Evolutionary conservation across 2,329 filamentous ascomycete genomes (phyloP).

Genomic region (Neopestalotiopsis clavispora): DNA sequence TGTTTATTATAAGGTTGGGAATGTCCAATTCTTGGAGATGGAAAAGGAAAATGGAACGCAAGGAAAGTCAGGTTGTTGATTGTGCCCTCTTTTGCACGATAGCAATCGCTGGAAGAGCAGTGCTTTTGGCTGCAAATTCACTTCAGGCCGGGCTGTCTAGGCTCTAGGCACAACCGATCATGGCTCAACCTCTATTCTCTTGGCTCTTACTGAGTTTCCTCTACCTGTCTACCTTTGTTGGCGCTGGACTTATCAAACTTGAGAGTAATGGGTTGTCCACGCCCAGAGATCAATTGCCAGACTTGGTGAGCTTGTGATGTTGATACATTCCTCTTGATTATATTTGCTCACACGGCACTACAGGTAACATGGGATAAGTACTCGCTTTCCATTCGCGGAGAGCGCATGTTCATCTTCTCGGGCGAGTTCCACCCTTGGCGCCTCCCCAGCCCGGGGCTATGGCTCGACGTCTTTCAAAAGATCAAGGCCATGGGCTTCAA

Average conservation of each 20-base stretch:
- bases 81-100: background rate
- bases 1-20: background rate
- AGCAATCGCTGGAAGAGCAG: background rate
- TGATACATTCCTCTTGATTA: no score
- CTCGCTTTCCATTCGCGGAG: constrained; percentile 67
- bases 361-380: constrained; percentile 70
- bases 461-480: constrained; percentile 81
- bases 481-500: constrained; percentile 83
- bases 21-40: background rate
- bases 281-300: background rate
- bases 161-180: background rate
- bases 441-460: constrained; percentile 50
- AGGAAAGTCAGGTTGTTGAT: background rate
- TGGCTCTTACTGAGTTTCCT: background rate
- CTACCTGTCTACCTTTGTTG: background rate
- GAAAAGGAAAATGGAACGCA: background rate
- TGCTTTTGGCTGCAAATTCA: background rate
- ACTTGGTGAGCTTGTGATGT: background rate
- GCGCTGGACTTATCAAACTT: background rate
- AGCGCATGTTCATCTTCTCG: constrained; percentile 68
- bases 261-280: background rate
- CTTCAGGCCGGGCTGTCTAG: background rate
- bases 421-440: constrained; percentile 70
- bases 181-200: background rate
- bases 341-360: background rate